These are phyloP conservation scores for Plantago coronopus DNA, from an alignment of 305 asterid genomes.

Conservation along the genomic window DNA sequence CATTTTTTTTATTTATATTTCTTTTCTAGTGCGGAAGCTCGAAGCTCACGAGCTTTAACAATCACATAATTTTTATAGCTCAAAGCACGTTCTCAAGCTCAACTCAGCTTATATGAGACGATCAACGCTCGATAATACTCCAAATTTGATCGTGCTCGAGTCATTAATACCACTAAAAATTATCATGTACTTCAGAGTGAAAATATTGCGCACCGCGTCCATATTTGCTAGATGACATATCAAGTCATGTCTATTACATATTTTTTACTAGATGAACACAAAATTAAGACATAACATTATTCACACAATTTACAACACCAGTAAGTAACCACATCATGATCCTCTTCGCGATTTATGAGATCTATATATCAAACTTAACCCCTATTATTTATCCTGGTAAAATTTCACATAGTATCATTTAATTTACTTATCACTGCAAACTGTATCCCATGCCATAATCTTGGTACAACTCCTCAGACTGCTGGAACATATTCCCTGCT, in stretches of 20 bases:
- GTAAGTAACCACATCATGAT: background rate
- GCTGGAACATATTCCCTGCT: constrained; percentile 31
- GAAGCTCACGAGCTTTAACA: no score
- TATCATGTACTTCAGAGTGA: no score
- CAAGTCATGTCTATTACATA: constrained; percentile 20
- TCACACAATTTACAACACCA: constrained; percentile 49
- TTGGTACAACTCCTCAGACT: constrained; percentile 38
- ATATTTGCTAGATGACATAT: no score
- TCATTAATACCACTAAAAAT: no score
- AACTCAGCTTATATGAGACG: no score
- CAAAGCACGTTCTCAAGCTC: no score
- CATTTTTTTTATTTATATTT: no score
- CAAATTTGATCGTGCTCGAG: no score
- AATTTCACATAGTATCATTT: background rate
- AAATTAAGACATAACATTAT: constrained; percentile 42
- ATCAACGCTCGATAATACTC: no score
- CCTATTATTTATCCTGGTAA: constrained; percentile 17
- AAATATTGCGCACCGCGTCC: no score
- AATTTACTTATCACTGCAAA: constrained; percentile 22
- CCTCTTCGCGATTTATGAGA: constrained; percentile 27
- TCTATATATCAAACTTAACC: constrained; percentile 25
- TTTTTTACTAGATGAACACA: constrained; percentile 16
- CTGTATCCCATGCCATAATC: constrained; percentile 39
- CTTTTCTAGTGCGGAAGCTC: no score
- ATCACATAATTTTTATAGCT: no score